phyloP scores from a whole-genome alignment of 2,329 filamentous ascomycete genomes.

The Colletotrichum eleusines region DNA sequence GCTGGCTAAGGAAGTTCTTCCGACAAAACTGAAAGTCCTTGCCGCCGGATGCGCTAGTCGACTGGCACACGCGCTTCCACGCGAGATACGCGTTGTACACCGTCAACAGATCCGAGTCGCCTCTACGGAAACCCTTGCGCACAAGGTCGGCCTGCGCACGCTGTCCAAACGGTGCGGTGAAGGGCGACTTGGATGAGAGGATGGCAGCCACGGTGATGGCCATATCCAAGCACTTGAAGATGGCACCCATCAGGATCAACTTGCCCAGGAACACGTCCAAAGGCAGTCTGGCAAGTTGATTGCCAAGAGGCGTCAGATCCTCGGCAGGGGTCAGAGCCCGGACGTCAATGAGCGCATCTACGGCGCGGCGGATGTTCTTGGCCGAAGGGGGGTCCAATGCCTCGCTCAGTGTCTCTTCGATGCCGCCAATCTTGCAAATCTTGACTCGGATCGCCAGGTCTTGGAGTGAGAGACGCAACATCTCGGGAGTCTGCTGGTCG shows the following conservation, averaged over 20 bases:
- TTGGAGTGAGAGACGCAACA: conserved; percentile 92
- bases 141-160: conserved; percentile 85
- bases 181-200: conserved; percentile 93
- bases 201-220: conserved; percentile 93
- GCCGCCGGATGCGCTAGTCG: conserved; percentile 64
- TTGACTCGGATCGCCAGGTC: conserved; percentile 97
- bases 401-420: conserved; percentile 88
- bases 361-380: conserved; percentile 92
- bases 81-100: conserved; percentile 92
- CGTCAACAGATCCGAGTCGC: conserved; percentile 92
- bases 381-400: conserved; percentile 90
- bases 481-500: conserved; percentile 95
- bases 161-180: conserved; percentile 87
- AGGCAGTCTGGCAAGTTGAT: conserved; percentile 88
- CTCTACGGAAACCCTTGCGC: conserved; percentile 81
- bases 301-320: conserved; percentile 86
- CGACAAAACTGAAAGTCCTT: conserved; percentile 92
- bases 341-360: conserved; percentile 94
- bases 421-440: conserved; percentile 94
- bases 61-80: conserved; percentile 87
- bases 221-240: conserved; percentile 93
- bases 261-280: conserved; percentile 96
- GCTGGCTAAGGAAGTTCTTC: conserved; percentile 93
- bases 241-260: conserved; percentile 84
- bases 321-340: conserved; percentile 85